Evolutionary conservation across 2,329 filamentous ascomycete genomes (phyloP).

Genomic region (Neopestalotiopsis rosae): DNA sequence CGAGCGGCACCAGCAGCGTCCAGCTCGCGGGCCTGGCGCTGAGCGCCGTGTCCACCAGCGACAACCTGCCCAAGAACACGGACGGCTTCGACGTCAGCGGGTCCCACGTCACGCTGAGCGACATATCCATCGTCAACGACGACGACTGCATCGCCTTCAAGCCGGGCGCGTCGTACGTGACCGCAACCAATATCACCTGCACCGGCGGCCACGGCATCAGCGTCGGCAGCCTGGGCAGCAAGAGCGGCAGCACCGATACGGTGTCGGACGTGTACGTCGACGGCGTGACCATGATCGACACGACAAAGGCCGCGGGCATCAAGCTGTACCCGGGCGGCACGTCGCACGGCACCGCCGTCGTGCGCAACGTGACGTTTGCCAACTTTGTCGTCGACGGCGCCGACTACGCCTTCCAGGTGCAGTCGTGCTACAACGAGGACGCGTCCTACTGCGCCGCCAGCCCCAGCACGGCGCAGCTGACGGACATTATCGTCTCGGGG

Average conservation of each 20-base stretch:
- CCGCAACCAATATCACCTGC: slow-evolving; percentile 47
- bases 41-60: slow-evolving; percentile 43
- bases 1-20: background rate
- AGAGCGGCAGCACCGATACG: slow-evolving; percentile 37
- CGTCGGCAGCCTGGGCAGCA: slow-evolving; percentile 50
- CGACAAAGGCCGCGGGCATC: slow-evolving; percentile 51
- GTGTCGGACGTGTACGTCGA: slow-evolving; percentile 49
- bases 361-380: slow-evolving; percentile 48
- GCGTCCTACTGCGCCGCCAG: slow-evolving; percentile 39
- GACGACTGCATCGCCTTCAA: slow-evolving; percentile 53
- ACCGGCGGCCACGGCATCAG: slow-evolving; percentile 52
- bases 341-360: slow-evolving; percentile 40
- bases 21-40: slow-evolving; percentile 26
- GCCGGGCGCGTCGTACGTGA: slow-evolving; percentile 43
- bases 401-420: slow-evolving; percentile 51
- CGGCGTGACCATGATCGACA: slow-evolving; percentile 45
- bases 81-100: slow-evolving; percentile 49
- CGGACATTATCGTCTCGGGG: slow-evolving; percentile 40
- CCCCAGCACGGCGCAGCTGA: slow-evolving; percentile 40
- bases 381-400: slow-evolving; percentile 41
- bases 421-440: slow-evolving; percentile 47
- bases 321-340: slow-evolving; percentile 48
- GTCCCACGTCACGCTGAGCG: slow-evolving; percentile 41
- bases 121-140: slow-evolving; percentile 44
- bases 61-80: slow-evolving; percentile 45